Percentiles rank a stretch among this genome's conserved stretches.
Evolutionary conservation across 306 rosid species (phyloP).

Genomic region (Vachellia pachyceras): DNA sequence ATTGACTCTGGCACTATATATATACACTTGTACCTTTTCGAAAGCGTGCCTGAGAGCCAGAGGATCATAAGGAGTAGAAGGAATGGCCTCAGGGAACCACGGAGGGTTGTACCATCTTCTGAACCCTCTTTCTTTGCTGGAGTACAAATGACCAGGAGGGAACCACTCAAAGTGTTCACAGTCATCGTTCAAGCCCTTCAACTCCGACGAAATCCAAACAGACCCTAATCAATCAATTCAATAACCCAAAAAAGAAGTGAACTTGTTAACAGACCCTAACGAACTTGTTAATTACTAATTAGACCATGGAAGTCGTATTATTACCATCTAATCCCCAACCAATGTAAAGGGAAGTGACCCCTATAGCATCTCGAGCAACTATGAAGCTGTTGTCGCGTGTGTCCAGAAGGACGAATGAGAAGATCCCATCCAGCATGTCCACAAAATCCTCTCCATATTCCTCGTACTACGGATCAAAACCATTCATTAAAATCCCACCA

Average conservation of each 20-base stretch:
- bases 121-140: constrained; percentile 72
- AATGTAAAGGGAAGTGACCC: constrained; percentile 85
- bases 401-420: constrained; percentile 76
- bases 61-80: constrained; percentile 83
- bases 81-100: constrained; percentile 85
- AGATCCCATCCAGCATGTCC: constrained; percentile 85
- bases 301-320: not conserved
- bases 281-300: not conserved
- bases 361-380: constrained; percentile 86
- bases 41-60: constrained; percentile 70
- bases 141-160: constrained; percentile 85
- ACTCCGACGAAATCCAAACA: constrained; percentile 81
- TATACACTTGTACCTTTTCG: constrained; percentile 45
- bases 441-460: constrained; percentile 75
- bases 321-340: constrained; percentile 91
- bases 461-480: constrained; percentile 65
- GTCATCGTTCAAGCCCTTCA: constrained; percentile 76
- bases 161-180: constrained; percentile 78
- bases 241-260: not conserved
- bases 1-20: too few relatives aligned
- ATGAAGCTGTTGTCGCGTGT: constrained; percentile 88
- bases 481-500: not conserved
- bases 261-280: not conserved
- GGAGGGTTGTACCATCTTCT: constrained; percentile 83
- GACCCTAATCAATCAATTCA: constrained; percentile 52